These are phyloP conservation scores for Collybia sp. DNA, from an alignment of 768 basidiomycete genomes.

Conservation along the genomic window DNA sequence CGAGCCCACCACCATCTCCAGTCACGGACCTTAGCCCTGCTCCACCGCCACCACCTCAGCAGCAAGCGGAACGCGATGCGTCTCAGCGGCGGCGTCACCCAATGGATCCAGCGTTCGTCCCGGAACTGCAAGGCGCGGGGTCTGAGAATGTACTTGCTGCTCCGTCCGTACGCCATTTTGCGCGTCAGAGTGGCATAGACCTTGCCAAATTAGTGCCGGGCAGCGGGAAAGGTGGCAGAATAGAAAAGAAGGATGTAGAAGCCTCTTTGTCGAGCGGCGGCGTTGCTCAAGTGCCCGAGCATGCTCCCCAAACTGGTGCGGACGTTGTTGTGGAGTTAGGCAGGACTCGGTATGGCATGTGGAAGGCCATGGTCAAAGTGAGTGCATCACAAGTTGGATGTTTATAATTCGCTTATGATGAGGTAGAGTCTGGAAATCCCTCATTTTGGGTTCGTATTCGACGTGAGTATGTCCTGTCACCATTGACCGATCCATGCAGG, in stretches of 20 bases:
- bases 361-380: slow-evolving; percentile 86
- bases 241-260: slow-evolving; percentile 74
- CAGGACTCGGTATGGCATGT: slow-evolving; percentile 80
- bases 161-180: slow-evolving; percentile 77
- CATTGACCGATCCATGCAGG: slow-evolving; percentile 23
- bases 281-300: slow-evolving; percentile 10
- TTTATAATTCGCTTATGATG: slow-evolving; percentile 1
- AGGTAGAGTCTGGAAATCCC: slow-evolving; percentile 78
- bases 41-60: slow-evolving; percentile 3
- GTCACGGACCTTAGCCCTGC: slow-evolving; percentile 1
- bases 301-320: slow-evolving; percentile 11
- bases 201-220: slow-evolving; percentile 54
- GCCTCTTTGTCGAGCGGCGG: slow-evolving; percentile 38
- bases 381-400: slow-evolving; percentile 5
- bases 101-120: slow-evolving; percentile 51
- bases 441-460: slow-evolving; percentile 64
- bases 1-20: slow-evolving; percentile 7
- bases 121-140: slow-evolving; percentile 3
- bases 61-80: slow-evolving; percentile 5
- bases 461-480: neutral
- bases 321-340: slow-evolving; percentile 70
- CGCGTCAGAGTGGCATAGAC: slow-evolving; percentile 61
- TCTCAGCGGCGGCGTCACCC: slow-evolving; percentile 42
- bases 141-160: slow-evolving; percentile 52
- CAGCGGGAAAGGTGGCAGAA: slow-evolving; percentile 68